Percentiles rank a stretch among this genome's conserved stretches.
Evolutionary conservation across 257 asterid genomes (phyloP).

Genomic region (Fraxinus excelsior): DNA sequence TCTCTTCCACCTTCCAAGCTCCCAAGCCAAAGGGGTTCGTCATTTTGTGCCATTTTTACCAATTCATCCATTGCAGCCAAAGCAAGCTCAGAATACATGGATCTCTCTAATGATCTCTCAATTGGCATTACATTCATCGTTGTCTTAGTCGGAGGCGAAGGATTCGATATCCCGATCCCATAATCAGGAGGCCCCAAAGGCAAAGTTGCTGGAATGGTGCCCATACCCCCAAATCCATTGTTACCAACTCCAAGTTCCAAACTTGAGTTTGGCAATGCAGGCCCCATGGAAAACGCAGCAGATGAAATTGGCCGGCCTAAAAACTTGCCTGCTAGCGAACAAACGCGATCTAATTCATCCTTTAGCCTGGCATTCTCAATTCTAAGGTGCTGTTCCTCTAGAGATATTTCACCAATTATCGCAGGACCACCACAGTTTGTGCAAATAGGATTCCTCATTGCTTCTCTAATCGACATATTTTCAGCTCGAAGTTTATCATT

Average conservation of each 20-base stretch:
- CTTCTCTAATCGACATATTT: slow-evolving; percentile 59
- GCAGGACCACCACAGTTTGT: slow-evolving; percentile 61
- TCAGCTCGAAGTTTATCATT: slow-evolving; percentile 57
- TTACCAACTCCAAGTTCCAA: slow-evolving; percentile 55
- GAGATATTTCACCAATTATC: slow-evolving; percentile 52
- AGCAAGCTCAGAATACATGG: slow-evolving; percentile 57
- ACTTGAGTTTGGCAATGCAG: slow-evolving; percentile 51
- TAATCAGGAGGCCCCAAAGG: slow-evolving; percentile 48
- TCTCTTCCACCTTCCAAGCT: slow-evolving; percentile 41
- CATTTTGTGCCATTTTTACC: slow-evolving; percentile 43
- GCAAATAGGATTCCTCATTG: slow-evolving; percentile 59
- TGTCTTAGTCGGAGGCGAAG: slow-evolving; percentile 22
- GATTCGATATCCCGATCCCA: slow-evolving; percentile 38
- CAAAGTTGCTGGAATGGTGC: slow-evolving; percentile 21
- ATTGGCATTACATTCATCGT: slow-evolving; percentile 15
- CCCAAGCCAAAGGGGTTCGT: slow-evolving; percentile 53
- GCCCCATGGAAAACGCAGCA: slow-evolving; percentile 30
- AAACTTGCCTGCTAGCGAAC: slow-evolving; percentile 61
- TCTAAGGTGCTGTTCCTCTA: slow-evolving; percentile 59
- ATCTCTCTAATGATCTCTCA: slow-evolving; percentile 50
- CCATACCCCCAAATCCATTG: slow-evolving; percentile 35
- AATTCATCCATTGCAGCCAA: slow-evolving; percentile 55
- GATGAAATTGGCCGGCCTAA: slow-evolving; percentile 50
- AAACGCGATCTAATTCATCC: slow-evolving; percentile 60
- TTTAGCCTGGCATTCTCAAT: slow-evolving; percentile 53